Conservation (phyloP, 2,329 filamentous ascomycete genomes). For the Colletotrichum destructivum region DNA sequence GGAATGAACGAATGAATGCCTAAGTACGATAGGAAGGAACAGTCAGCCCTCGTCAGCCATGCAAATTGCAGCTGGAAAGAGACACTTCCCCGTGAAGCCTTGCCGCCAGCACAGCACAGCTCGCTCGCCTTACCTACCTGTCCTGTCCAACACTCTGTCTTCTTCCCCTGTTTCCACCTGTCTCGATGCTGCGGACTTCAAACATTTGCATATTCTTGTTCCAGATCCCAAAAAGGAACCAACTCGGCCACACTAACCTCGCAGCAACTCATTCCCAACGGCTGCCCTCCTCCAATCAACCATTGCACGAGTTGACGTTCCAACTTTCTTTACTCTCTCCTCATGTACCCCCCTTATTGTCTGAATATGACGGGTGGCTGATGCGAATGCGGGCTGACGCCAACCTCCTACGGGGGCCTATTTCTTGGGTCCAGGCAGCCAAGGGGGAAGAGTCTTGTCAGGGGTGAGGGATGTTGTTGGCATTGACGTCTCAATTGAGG, state of each 20-base stretch:
- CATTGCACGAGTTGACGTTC: constrained; percentile 22
- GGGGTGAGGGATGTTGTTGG: constrained; percentile 1
- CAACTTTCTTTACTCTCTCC: constrained; percentile 7
- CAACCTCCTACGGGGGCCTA: constrained; percentile 14
- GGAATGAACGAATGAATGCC: too few relatives aligned
- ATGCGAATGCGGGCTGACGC: constrained; percentile 24
- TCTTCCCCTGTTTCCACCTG: too few relatives aligned
- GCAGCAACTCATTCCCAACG: neutral
- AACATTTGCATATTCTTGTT: constrained; percentile 5
- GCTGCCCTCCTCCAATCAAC: constrained; percentile 32
- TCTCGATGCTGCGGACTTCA: too few relatives aligned
- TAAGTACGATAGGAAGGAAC: neutral
- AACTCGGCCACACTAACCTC: constrained; percentile 11
- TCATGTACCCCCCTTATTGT: neutral
- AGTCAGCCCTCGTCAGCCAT: neutral
- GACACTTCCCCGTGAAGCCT: constrained; percentile 15
- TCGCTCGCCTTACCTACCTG: neutral
- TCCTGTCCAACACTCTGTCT: too few relatives aligned
- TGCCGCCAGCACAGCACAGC: neutral
- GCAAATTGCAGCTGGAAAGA: constrained; percentile 7
- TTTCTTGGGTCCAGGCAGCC: constrained; percentile 30
- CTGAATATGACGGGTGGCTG: constrained; percentile 10
- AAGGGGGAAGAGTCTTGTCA: neutral
- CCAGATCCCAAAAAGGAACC: constrained; percentile 24
- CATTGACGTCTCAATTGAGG: constrained; percentile 10